These are phyloP conservation scores for Aurifilum marmelostoma DNA, from an alignment of 2,329 filamentous ascomycete species.

Conservation along the genomic window DNA sequence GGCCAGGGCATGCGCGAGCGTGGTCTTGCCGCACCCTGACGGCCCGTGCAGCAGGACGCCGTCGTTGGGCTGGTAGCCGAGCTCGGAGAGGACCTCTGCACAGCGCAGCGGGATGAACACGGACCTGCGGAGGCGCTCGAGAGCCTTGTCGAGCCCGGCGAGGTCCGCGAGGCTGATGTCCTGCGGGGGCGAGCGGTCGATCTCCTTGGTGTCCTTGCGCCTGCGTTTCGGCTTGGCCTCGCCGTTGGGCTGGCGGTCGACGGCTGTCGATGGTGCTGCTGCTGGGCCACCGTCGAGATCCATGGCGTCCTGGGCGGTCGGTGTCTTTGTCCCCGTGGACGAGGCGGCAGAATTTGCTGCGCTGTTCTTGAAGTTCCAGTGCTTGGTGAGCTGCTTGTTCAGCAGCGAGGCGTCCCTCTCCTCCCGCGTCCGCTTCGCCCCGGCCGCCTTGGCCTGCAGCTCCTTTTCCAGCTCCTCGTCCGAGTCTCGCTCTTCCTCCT, in stretches of 20 bases:
- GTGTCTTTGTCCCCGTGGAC: slow-evolving; percentile 30
- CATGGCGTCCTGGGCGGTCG: slow-evolving; percentile 32
- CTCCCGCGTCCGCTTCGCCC: slow-evolving; percentile 30
- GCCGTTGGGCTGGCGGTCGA: slow-evolving; percentile 62
- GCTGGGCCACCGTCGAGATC: slow-evolving; percentile 36
- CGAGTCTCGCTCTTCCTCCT: slow-evolving; percentile 57
- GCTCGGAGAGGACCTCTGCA: slow-evolving; percentile 66
- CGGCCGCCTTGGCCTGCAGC: slow-evolving; percentile 34
- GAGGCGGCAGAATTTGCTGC: slow-evolving; percentile 11
- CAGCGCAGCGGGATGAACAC: slow-evolving; percentile 73
- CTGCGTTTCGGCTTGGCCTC: slow-evolving; percentile 70
- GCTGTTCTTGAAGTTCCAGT: slow-evolving; percentile 40
- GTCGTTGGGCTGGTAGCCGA: slow-evolving; percentile 70
- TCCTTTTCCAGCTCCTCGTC: slow-evolving; percentile 46
- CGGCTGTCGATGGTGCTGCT: slow-evolving; percentile 35
- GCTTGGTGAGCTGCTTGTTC: slow-evolving; percentile 47
- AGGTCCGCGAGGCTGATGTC: slow-evolving; percentile 72
- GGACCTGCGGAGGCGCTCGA: slow-evolving; percentile 69
- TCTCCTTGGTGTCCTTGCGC: slow-evolving; percentile 55
- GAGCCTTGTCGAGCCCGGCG: slow-evolving; percentile 75
- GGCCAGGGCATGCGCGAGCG: slow-evolving; percentile 79
- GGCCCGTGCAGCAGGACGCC: slow-evolving; percentile 82
- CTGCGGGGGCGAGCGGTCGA: slow-evolving; percentile 67
- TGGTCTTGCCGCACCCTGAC: slow-evolving; percentile 84
- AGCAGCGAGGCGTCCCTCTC: slow-evolving; percentile 39